Evolutionary conservation across 805 yeast genomes (phyloP).

Genomic region (Wickerhamiella alocasiicola): DNA sequence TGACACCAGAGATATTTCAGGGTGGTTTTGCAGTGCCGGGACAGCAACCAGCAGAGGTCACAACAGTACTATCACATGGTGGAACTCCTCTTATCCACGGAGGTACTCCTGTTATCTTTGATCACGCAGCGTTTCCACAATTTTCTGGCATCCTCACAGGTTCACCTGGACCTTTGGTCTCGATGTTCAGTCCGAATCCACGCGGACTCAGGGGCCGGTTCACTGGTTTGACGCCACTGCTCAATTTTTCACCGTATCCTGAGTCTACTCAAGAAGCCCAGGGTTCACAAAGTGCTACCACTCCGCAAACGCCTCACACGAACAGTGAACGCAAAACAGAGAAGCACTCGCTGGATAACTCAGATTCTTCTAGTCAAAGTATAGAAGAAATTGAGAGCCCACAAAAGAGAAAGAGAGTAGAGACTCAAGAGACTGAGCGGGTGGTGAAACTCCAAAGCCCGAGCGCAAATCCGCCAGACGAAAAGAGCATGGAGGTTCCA

Average conservation of each 20-base stretch:
- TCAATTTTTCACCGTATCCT: slow-evolving; percentile 6
- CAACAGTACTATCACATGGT: background rate
- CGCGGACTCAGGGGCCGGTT: background rate
- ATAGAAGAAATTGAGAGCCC: background rate
- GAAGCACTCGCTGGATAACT: background rate
- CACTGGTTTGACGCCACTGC: slow-evolving; percentile 4
- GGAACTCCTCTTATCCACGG: slow-evolving; percentile 1
- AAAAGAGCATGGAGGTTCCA: slow-evolving; percentile 15
- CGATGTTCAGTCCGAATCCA: slow-evolving; percentile 2
- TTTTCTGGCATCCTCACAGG: slow-evolving; percentile 3
- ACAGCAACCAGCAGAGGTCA: background rate
- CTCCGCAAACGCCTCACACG: background rate
- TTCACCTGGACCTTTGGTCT: slow-evolving; percentile 7
- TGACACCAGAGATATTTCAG: background rate
- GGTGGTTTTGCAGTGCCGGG: slow-evolving; percentile 3
- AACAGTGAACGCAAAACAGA: background rate
- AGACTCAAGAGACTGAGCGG: too few species aligned
- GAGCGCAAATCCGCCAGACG: slow-evolving; percentile 8
- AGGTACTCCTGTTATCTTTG: slow-evolving; percentile 1
- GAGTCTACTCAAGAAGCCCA: slow-evolving; percentile 1
- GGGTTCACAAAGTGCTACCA: too few species aligned
- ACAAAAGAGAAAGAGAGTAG: background rate
- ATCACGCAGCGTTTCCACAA: slow-evolving; percentile 2
- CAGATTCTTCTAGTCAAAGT: background rate
- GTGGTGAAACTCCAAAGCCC: too few species aligned